phyloP scores from a whole-genome alignment of 73 alveolate species.

The Paramecium caudatum region DNA sequence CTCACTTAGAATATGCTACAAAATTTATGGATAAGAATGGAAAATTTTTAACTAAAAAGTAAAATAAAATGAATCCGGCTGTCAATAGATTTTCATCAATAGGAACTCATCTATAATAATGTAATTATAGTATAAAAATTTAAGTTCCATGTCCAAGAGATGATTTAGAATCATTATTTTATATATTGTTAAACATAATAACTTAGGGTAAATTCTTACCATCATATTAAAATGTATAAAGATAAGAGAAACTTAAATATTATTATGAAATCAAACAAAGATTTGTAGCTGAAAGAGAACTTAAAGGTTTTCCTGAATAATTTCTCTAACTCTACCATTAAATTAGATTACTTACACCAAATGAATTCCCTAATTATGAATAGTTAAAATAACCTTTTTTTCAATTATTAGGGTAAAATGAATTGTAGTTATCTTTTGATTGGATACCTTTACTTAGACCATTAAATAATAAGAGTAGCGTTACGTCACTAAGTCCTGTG shows the following conservation, averaged over 20 bases:
- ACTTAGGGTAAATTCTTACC: constrained; percentile 1
- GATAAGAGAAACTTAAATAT: constrained; percentile 21
- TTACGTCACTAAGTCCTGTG: constrained; percentile 1
- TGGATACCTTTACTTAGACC: constrained; percentile 52
- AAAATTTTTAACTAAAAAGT: not conserved
- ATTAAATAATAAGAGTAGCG: not conserved
- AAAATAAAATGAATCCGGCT: not conserved
- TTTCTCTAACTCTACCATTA: not conserved
- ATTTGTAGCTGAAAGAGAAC: constrained; percentile 55
- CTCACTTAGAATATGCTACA: constrained; percentile 29
- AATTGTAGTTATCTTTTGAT: constrained; percentile 14
- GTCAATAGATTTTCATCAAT: constrained; percentile 32
- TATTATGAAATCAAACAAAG: constrained; percentile 32
- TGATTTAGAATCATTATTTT: constrained; percentile 50
- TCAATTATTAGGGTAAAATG: not conserved
- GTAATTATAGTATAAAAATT: not conserved
- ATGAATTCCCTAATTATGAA: constrained; percentile 52
- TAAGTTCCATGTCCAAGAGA: constrained; percentile 58
- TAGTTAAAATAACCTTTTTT: constrained; percentile 46
- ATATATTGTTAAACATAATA: not conserved
- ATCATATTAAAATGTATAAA: not conserved
- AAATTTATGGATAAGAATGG: constrained; percentile 49
- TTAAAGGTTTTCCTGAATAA: constrained; percentile 26
- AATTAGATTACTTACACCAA: not conserved
- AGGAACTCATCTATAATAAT: constrained; percentile 24